Evolutionary conservation across 2,329 filamentous ascomycete species (phyloP).

Genomic region (Leptosphaerulina australis): DNA sequence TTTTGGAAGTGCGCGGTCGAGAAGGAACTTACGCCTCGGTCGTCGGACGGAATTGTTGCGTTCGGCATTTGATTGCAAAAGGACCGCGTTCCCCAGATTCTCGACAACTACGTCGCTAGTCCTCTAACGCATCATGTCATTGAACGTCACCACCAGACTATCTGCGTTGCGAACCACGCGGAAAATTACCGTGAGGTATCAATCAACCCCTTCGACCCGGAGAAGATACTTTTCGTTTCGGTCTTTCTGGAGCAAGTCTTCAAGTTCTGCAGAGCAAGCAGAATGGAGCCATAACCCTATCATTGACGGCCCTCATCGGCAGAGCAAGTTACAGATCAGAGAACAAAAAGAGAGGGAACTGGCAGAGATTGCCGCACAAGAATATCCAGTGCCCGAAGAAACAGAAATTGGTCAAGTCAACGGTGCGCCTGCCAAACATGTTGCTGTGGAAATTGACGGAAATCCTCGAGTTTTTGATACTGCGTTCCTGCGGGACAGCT

Average conservation of each 20-base stretch:
- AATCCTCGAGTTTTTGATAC: constrained; percentile 40
- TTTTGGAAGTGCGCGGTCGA: constrained; percentile 13
- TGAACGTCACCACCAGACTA: constrained; percentile 33
- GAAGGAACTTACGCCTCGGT: constrained; percentile 13
- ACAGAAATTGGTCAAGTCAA: constrained; percentile 27
- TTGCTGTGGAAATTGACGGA: constrained; percentile 44
- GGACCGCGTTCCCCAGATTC: neutral
- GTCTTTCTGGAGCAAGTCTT: constrained; percentile 27
- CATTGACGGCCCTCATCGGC: constrained; percentile 27
- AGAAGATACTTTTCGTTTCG: constrained; percentile 25
- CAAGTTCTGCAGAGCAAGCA: constrained; percentile 24
- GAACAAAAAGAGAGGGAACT: constrained; percentile 26
- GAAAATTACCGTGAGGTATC: constrained; percentile 9
- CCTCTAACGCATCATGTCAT: constrained; percentile 32
- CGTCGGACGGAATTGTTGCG: constrained; percentile 15
- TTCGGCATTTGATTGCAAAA: constrained; percentile 29
- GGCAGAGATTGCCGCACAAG: constrained; percentile 17
- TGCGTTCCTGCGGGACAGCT: constrained; percentile 62
- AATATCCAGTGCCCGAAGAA: constrained; percentile 9
- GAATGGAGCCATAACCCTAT: constrained; percentile 31
- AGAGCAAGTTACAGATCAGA: constrained; percentile 28
- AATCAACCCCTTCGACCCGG: constrained; percentile 5
- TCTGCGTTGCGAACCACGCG: constrained; percentile 14
- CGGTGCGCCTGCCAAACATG: constrained; percentile 34
- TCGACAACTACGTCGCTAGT: constrained; percentile 3